These are phyloP conservation scores for Reticulascus tulasneorum DNA, from an alignment of 2,329 filamentous ascomycete species.

Conservation along the genomic window DNA sequence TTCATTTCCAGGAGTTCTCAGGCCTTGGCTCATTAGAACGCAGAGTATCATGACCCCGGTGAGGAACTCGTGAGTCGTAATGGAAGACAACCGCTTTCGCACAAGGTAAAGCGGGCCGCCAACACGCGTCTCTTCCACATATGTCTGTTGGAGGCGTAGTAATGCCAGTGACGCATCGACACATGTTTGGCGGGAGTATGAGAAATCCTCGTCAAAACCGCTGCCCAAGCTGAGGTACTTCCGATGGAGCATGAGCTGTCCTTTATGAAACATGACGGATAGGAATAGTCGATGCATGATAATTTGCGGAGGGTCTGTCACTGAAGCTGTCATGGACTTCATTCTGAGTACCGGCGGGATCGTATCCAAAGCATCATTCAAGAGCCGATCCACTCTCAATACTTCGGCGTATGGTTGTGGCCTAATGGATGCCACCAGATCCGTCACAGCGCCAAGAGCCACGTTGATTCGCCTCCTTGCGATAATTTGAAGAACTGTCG, in stretches of 20 bases:
- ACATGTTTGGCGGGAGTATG: slow-evolving; percentile 20
- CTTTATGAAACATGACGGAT: slow-evolving; percentile 22
- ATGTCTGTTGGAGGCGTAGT: slow-evolving; percentile 18
- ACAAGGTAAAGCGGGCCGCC: slow-evolving; percentile 17
- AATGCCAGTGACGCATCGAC: slow-evolving; percentile 19
- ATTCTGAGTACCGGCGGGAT: slow-evolving; percentile 20
- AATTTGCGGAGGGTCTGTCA: slow-evolving; percentile 19
- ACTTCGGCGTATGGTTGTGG: slow-evolving; percentile 15
- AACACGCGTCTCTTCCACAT: slow-evolving; percentile 19
- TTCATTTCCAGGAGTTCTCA: background rate
- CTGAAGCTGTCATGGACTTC: slow-evolving; percentile 13
- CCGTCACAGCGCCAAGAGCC: slow-evolving; percentile 17
- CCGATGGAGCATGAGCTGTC: slow-evolving; percentile 25
- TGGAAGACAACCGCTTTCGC: slow-evolving; percentile 6
- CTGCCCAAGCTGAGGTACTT: slow-evolving; percentile 18
- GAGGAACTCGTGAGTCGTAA: slow-evolving; percentile 19
- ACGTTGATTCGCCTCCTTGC: slow-evolving; percentile 17
- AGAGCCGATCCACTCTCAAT: slow-evolving; percentile 17
- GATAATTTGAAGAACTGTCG: slow-evolving; percentile 19
- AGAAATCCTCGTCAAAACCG: slow-evolving; percentile 14
- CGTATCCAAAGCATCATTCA: slow-evolving; percentile 17
- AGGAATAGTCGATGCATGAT: slow-evolving; percentile 24
- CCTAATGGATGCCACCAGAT: slow-evolving; percentile 13
- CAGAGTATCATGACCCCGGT: slow-evolving; percentile 21
- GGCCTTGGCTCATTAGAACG: background rate